Percentiles rank a stretch among this genome's conserved stretches.
These are phyloP conservation scores for Kuraishia capsulata DNA, from an alignment of 805 yeast genomes.

Conservation along the genomic window DNA sequence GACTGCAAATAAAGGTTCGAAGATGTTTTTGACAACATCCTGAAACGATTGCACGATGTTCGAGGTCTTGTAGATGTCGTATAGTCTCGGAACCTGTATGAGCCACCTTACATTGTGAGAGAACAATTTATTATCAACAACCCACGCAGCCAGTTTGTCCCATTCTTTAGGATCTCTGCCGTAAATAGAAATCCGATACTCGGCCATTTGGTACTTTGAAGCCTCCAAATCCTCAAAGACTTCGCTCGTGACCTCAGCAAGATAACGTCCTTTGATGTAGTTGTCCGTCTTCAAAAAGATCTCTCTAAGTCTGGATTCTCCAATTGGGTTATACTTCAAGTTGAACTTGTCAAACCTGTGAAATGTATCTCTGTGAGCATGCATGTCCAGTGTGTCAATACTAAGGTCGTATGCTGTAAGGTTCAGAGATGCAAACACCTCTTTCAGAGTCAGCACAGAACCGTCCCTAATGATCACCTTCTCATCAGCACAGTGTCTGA, in stretches of 20 bases:
- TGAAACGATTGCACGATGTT: constrained; percentile 64
- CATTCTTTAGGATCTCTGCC: constrained; percentile 89
- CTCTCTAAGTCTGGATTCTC: constrained; percentile 95
- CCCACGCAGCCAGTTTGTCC: constrained; percentile 95
- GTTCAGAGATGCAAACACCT: constrained; percentile 86
- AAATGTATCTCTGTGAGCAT: constrained; percentile 96
- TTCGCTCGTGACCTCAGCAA: constrained; percentile 91
- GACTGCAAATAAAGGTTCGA: constrained; percentile 86
- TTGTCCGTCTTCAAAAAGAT: constrained; percentile 94
- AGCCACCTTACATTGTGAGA: constrained; percentile 97
- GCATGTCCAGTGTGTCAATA: constrained; percentile 97
- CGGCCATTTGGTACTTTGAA: constrained; percentile 95
- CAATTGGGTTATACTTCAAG: constrained; percentile 94
- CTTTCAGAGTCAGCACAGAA: constrained; percentile 69
- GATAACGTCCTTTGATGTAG: constrained; percentile 75
- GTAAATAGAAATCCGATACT: constrained; percentile 88
- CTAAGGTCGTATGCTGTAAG: constrained; percentile 91
- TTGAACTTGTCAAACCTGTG: constrained; percentile 97
- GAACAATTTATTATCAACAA: constrained; percentile 81
- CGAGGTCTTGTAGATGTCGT: constrained; percentile 77
- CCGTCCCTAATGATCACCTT: constrained; percentile 93
- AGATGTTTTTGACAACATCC: constrained; percentile 70
- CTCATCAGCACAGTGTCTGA: constrained; percentile 79
- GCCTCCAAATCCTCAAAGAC: constrained; percentile 91
- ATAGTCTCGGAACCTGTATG: constrained; percentile 89